Evolutionary conservation across 169 alveolate genomes (phyloP).

Genomic region (Eimeria acervulina): DNA sequence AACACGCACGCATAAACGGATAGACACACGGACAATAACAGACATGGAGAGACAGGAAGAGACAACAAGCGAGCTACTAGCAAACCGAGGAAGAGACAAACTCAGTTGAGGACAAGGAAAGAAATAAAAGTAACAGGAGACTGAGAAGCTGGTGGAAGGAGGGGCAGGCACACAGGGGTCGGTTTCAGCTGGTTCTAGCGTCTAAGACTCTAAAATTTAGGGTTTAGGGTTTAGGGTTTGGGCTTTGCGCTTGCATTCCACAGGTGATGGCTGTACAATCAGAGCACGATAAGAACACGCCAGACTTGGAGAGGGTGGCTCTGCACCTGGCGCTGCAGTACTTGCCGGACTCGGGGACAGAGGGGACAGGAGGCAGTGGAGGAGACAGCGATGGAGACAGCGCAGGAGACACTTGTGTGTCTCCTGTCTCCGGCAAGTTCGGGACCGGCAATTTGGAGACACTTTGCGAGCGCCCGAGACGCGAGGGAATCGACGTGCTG

Average conservation of each 20-base stretch:
- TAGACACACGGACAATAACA: too few relatives aligned
- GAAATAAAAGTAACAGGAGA: background rate
- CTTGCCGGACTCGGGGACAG: conserved; percentile 27
- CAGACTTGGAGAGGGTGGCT: conserved; percentile 59
- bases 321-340: conserved; percentile 69
- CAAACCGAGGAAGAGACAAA: too few relatives aligned
- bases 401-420: background rate
- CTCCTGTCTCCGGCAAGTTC: conserved; percentile 78
- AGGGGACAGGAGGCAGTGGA: background rate
- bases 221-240: background rate
- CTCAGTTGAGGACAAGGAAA: too few relatives aligned
- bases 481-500: conserved; percentile 84
- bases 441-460: conserved; percentile 87
- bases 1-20: too few relatives aligned
- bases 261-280: conserved; percentile 81
- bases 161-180: background rate
- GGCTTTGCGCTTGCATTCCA: background rate
- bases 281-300: conserved; percentile 78
- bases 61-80: too few relatives aligned
- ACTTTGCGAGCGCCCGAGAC: conserved; percentile 82
- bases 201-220: background rate
- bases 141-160: background rate
- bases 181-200: background rate
- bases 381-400: background rate
- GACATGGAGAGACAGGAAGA: too few relatives aligned